Evolutionary conservation across 306 rosid genomes (phyloP).

Genomic region (Ochetophila trinervis): DNA sequence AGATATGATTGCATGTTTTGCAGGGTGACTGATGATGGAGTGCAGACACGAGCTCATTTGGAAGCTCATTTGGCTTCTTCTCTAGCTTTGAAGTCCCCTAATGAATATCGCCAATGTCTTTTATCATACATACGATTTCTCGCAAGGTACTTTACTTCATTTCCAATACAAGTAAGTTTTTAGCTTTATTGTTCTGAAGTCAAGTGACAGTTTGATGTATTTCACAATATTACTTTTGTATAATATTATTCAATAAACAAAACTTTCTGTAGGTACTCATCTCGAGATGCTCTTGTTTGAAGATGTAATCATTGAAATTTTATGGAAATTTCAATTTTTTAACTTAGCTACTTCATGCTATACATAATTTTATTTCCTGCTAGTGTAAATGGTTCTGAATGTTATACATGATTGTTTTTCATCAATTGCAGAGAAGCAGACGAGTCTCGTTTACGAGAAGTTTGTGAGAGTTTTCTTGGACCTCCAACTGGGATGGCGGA

Average conservation of each 20-base stretch:
- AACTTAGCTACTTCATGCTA: no score
- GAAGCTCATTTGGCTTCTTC: conserved; percentile 92
- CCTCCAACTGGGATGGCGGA: conserved; percentile 96
- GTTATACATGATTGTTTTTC: neutral
- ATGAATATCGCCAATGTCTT: conserved; percentile 86
- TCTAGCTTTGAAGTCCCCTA: conserved; percentile 81
- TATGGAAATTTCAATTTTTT: no score
- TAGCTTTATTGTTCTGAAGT: neutral
- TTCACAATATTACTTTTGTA: no score
- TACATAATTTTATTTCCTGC: neutral
- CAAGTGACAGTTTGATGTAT: neutral
- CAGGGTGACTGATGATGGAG: conserved; percentile 94
- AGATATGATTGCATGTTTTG: conserved; percentile 25
- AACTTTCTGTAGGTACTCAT: no score
- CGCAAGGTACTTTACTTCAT: conserved; percentile 53
- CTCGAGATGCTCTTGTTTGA: no score
- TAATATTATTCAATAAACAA: no score
- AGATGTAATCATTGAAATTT: no score
- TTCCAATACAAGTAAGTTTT: neutral
- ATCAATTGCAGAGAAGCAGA: conserved; percentile 86
- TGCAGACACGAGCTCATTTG: conserved; percentile 96
- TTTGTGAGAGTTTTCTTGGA: conserved; percentile 94
- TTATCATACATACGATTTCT: conserved; percentile 83
- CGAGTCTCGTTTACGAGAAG: conserved; percentile 91
- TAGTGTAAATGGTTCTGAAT: neutral